Evolutionary conservation across 352 stramenopile species (phyloP).

Genomic region (Pelagophyceae sp.): DNA sequence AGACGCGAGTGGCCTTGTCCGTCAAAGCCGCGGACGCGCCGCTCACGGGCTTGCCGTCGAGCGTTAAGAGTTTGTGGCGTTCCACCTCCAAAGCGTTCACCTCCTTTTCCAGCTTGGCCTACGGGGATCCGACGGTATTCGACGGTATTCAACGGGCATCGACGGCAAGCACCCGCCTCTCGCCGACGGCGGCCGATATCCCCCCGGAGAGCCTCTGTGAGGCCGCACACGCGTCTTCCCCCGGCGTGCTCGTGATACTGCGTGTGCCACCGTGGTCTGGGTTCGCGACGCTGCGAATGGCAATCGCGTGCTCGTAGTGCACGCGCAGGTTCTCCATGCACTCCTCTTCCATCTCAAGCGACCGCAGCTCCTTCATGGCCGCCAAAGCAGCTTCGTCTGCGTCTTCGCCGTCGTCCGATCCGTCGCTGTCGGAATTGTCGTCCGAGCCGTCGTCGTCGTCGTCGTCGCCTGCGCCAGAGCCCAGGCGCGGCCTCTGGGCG

Average conservation of each 20-base stretch:
- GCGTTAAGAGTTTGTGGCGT: neutral
- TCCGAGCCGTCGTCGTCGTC: neutral
- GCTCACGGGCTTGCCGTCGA: no score
- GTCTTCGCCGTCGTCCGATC: neutral
- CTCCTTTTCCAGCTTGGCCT: slow-evolving; percentile 4
- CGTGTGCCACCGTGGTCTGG: no score
- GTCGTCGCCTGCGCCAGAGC: neutral
- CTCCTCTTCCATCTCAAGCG: neutral
- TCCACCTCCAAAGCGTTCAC: neutral
- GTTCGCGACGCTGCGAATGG: no score
- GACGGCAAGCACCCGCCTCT: no score
- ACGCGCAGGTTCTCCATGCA: slow-evolving; percentile 2
- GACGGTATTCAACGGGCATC: no score
- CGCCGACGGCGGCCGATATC: no score
- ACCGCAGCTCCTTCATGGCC: slow-evolving; percentile 1
- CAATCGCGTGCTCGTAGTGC: slow-evolving; percentile 19
- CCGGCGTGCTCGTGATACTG: no score
- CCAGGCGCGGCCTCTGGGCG: no score
- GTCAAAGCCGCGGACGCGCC: neutral
- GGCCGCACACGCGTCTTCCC: no score
- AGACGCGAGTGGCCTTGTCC: neutral
- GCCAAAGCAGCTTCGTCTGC: neutral
- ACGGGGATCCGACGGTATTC: no score
- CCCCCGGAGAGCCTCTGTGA: no score
- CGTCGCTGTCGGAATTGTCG: neutral